phyloP scores from a whole-genome alignment of 495 filamentous ascomycete species.

The Corynascus novoguineensis region DNA sequence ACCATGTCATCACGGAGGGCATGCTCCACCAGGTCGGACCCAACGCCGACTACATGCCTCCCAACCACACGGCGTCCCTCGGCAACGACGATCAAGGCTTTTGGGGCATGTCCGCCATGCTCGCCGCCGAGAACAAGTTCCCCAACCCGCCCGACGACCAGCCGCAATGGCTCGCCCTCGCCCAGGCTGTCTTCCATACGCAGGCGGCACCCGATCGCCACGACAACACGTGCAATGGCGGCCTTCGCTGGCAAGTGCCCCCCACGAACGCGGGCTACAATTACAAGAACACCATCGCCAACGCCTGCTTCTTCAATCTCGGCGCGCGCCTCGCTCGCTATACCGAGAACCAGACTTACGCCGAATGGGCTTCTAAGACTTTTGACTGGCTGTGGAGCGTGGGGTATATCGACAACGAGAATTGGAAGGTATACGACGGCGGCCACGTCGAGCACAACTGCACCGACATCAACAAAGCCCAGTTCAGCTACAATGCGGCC shows the following conservation, averaged over 20 bases:
- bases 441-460: slow-evolving; percentile 58
- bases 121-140: slow-evolving; percentile 67
- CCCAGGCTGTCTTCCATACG: slow-evolving; percentile 70
- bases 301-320: slow-evolving; percentile 74
- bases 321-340: slow-evolving; percentile 70
- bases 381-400: slow-evolving; percentile 66
- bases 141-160: slow-evolving; percentile 54
- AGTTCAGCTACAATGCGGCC: slow-evolving; percentile 74
- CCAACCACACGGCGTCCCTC: slow-evolving; percentile 65
- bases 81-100: slow-evolving; percentile 84
- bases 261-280: slow-evolving; percentile 70
- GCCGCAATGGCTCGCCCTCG: slow-evolving; percentile 68
- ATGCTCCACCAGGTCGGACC: slow-evolving; percentile 60
- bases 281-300: slow-evolving; percentile 69
- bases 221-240: slow-evolving; percentile 59
- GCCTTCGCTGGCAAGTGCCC: slow-evolving; percentile 76
- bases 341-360: slow-evolving; percentile 73
- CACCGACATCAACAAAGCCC: slow-evolving; percentile 52
- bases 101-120: slow-evolving; percentile 73
- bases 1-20: slow-evolving; percentile 51
- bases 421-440: slow-evolving; percentile 65
- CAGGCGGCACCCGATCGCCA: slow-evolving; percentile 57
- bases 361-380: slow-evolving; percentile 64
- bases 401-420: slow-evolving; percentile 54
- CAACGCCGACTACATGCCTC: slow-evolving; percentile 55